Base-by-base conservation (phyloP, 495 filamentous ascomycete species). In the Penicillium simplicissimum region DNA sequence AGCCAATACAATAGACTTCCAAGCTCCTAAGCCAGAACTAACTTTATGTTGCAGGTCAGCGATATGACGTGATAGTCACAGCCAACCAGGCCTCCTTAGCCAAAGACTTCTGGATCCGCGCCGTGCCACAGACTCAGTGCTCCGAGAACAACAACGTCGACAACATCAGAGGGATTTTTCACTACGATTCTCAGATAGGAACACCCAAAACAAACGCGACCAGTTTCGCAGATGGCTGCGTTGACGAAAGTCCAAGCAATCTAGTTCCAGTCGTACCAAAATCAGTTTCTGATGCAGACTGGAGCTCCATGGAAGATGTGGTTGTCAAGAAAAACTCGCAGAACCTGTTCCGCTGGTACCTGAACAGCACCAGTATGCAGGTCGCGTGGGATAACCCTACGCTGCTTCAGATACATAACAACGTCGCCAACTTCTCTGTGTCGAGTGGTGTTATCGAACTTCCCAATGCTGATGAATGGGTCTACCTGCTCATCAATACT, bases 41-140 rank as follows among this genome's bases (percentile, higher is more conserved):
- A 73, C 11, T 37, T 31, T 40, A 17, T 15, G n/a, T 15, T 34
- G 17, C 42, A 79, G 80, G 84, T 14, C 87, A 92, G 74, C 82
- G 90, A 35, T 88, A 88, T 71, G 84, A 91, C 63, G 77, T 92
- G 11, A 84, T 89, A 59, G 82, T 92, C 48, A 82, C 83, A 47
- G 88, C 88, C 15, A 78, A 82, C 57, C 70, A 84, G 59, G 52
- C 60, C 28, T 63, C 64, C 0, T 34, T 61, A 1, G 66, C 67
- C 11, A 51, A 73, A 15, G 81, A 84, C 65, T 91, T 88, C 75
- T 92, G 89, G 89, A 79, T 90, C 42, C 81, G 87, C 21, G 78
- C 84, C 11, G 79, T 84, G 23, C 81, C 84, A 0, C 82, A 84
- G 66, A 58, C 63, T 2, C 68, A 71, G 8, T 85, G 82, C 43